Evolutionary conservation across 768 basidiomycete genomes (phyloP), one percentile per base, ranked within the genome.

Genomic region (Agaricus sinodeliciosus): DNA sequence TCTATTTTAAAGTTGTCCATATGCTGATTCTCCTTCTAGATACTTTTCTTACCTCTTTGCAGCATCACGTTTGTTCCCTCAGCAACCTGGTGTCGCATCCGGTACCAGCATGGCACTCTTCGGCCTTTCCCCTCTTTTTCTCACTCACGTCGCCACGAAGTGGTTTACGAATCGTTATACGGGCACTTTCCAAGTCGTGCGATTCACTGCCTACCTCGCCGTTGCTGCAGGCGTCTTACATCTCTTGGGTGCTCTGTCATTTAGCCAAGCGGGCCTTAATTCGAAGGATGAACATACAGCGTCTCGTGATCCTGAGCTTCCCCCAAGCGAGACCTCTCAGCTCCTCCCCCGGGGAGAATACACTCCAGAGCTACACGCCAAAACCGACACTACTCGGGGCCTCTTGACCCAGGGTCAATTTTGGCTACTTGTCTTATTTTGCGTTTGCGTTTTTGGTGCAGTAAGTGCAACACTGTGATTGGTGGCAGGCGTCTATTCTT

Each of bases 1-100:
- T 9, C 35, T 7, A n/a, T n/a, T 31, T 6, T 3, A 11, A 18
- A 3, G 12, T 16, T 2, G 11, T 54, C 28, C 40, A 26, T 48
- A 31, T 25, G 18, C 18, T n/a, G 36, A 31, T 50, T n/a, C 43
- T 22, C 41, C 35, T 47, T 55, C 13, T 51, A 75, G 75, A 25
- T 89, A 82, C 58, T 90, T 91, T 59, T 85, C 87, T 0, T 77
- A 80, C 6, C 65, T 91, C 12, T 90, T 92, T 64, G 76, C 86
- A 9, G 87, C 89, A 0, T 84, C 87, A 3, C 82, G 80, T 66
- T 73, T 70, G 40, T 90, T 90, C 56, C 83, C 86, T 6, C 62
- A 69, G 4, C 78, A 84, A 57, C 77, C 79, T 42, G 87, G 87
- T 16, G 65, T 82, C 22, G 80, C 86, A 9, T 75, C 85, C 0